phyloP scores from a whole-genome alignment of 1,284 basidiomycete species.

The Microbotryum intermedium region DNA sequence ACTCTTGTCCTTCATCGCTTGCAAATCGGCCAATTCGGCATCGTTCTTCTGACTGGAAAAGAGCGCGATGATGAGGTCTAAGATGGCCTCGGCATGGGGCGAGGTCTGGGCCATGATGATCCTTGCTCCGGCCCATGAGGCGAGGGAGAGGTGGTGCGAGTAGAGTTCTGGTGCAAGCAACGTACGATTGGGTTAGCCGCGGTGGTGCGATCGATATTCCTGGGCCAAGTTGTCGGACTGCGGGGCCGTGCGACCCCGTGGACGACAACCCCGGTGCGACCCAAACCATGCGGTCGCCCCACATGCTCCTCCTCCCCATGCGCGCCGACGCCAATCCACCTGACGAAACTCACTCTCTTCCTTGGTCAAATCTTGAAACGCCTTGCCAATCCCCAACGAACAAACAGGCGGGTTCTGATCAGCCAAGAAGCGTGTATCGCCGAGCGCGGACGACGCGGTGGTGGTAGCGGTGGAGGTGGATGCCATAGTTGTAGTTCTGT shows the following conservation, averaged over 20 bases:
- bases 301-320: neutral
- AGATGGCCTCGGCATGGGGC: slow-evolving; percentile 27
- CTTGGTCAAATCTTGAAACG: slow-evolving; percentile 16
- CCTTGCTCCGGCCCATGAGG: slow-evolving; percentile 62
- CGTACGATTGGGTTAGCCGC: neutral
- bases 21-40: slow-evolving; percentile 48
- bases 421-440: slow-evolving; percentile 18
- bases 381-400: slow-evolving; percentile 17
- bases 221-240: no score
- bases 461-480: neutral
- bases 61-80: slow-evolving; percentile 23
- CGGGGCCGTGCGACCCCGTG: no score
- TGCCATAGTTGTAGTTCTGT: neutral
- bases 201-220: no score
- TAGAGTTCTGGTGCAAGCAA: slow-evolving; percentile 16
- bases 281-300: no score
- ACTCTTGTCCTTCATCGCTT: slow-evolving; percentile 45
- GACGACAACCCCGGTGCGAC: no score
- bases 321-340: neutral
- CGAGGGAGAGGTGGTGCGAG: slow-evolving; percentile 16
- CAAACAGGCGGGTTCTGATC: slow-evolving; percentile 25
- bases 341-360: slow-evolving; percentile 21
- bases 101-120: slow-evolving; percentile 77
- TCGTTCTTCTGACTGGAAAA: slow-evolving; percentile 9
- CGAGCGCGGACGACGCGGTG: neutral